phyloP scores from a whole-genome alignment of 352 stramenopile genomes.

The Nothophytophthora sp. region DNA sequence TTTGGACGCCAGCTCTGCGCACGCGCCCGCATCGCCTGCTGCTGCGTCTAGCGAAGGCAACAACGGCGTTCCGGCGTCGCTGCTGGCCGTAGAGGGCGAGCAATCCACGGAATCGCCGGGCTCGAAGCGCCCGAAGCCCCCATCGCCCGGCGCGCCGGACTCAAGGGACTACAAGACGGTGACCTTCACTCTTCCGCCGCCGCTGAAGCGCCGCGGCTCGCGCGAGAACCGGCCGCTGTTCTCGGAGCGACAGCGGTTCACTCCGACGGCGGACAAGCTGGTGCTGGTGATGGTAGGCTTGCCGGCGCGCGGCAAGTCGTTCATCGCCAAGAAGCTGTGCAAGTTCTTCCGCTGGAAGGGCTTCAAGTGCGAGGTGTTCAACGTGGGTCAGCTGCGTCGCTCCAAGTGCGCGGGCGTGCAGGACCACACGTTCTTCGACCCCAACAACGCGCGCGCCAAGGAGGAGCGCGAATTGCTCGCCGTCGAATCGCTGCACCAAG shows the following conservation, averaged over 20 bases:
- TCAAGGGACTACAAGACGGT: conserved; percentile 49
- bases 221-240: conserved; percentile 43
- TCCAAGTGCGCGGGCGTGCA: conserved; percentile 69
- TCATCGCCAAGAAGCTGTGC: conserved; percentile 93
- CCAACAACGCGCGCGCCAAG: conserved; percentile 77
- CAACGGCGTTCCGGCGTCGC: background rate
- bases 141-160: conserved; percentile 29
- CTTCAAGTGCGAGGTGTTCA: conserved; percentile 90
- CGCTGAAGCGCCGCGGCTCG: conserved; percentile 23
- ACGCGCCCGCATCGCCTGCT: background rate
- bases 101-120: too few relatives aligned
- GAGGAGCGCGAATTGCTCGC: conserved; percentile 83
- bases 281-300: conserved; percentile 96
- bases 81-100: conserved; percentile 9
- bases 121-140: too few relatives aligned
- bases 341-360: conserved; percentile 86
- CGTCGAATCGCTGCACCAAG: conserved; percentile 66
- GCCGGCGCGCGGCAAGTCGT: conserved; percentile 95
- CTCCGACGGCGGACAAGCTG: conserved; percentile 91
- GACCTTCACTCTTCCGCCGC: conserved; percentile 30
- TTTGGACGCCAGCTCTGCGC: background rate
- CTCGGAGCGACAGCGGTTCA: conserved; percentile 78
- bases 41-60: conserved; percentile 6
- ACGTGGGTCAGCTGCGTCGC: conserved; percentile 94
- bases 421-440: conserved; percentile 94